phyloP scores from a whole-genome alignment of 129 eudicot genomes.

The Heracleum sosnowskyi region DNA sequence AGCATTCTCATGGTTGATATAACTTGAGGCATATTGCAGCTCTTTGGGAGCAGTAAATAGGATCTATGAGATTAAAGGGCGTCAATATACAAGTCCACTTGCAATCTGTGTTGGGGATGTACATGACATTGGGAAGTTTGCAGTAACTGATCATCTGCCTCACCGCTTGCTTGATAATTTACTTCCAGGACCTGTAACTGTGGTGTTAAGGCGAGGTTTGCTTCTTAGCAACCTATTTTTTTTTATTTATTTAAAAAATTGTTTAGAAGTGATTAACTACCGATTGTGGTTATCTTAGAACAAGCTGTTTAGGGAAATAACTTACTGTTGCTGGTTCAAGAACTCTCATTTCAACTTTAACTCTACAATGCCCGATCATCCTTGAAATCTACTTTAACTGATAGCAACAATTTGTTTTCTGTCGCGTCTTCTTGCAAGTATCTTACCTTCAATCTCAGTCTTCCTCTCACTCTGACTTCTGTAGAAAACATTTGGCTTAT shows the following conservation, averaged over 20 bases:
- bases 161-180: slow-evolving; percentile 62
- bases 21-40: slow-evolving; percentile 38
- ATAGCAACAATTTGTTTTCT: not conserved
- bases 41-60: slow-evolving; percentile 61
- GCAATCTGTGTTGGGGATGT: slow-evolving; percentile 97
- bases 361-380: not conserved
- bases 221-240: not conserved
- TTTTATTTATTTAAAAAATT: not conserved
- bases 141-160: slow-evolving; percentile 73
- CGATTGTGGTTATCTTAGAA: not conserved
- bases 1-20: not conserved
- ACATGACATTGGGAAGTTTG: slow-evolving; percentile 54
- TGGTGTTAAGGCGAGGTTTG: slow-evolving; percentile 77
- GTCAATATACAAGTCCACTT: slow-evolving; percentile 76
- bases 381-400: not conserved
- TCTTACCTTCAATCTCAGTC: not conserved
- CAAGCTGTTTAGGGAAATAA: not conserved
- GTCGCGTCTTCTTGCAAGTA: slow-evolving; percentile 1
- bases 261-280: not conserved
- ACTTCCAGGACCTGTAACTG: slow-evolving; percentile 97
- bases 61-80: slow-evolving; percentile 91
- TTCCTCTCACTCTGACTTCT: not conserved
- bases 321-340: not conserved
- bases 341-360: not conserved
- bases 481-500: not conserved